Percentiles rank a stretch among this genome's conserved stretches.
phyloP scores from a whole-genome alignment of 805 yeast species.

The Teunomyces atbi region DNA sequence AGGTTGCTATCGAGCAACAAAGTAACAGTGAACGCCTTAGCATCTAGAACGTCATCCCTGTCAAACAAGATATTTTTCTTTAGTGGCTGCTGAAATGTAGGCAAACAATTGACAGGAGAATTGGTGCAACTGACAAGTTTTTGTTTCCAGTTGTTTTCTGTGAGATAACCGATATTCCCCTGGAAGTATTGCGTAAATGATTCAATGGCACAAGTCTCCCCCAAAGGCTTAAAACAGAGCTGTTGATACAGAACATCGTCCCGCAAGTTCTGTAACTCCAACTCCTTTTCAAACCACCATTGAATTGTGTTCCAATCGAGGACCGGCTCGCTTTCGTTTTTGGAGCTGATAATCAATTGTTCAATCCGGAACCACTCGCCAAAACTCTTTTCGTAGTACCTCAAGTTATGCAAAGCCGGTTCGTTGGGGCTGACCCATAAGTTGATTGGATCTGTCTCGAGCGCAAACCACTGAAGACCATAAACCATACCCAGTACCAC shows the following conservation, averaged over 20 bases:
- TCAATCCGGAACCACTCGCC: conserved; percentile 92
- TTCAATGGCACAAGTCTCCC: conserved; percentile 76
- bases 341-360: conserved; percentile 64
- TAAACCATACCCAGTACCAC: conserved; percentile 38
- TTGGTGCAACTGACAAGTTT: conserved; percentile 60
- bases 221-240: conserved; percentile 81
- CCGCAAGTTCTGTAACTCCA: conserved; percentile 36
- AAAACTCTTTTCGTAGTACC: conserved; percentile 72
- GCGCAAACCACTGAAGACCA: conserved; percentile 20
- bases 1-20: conserved; percentile 58
- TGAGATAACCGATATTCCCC: conserved; percentile 53
- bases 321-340: conserved; percentile 61
- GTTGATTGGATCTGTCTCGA: conserved; percentile 78
- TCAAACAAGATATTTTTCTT: conserved; percentile 65
- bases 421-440: conserved; percentile 88
- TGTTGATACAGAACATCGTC: conserved; percentile 46
- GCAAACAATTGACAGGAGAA: conserved; percentile 87
- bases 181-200: conserved; percentile 86
- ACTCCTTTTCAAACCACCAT: conserved; percentile 91
- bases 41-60: conserved; percentile 48
- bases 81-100: conserved; percentile 87
- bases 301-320: conserved; percentile 61
- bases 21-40: conserved; percentile 77
- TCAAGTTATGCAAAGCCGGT: conserved; percentile 64
- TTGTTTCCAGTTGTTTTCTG: conserved; percentile 54